Percentiles rank a stretch among this genome's conserved stretches.
Conservation (phyloP, 768 basidiomycete genomes). For the Mycena latifolia region DNA sequence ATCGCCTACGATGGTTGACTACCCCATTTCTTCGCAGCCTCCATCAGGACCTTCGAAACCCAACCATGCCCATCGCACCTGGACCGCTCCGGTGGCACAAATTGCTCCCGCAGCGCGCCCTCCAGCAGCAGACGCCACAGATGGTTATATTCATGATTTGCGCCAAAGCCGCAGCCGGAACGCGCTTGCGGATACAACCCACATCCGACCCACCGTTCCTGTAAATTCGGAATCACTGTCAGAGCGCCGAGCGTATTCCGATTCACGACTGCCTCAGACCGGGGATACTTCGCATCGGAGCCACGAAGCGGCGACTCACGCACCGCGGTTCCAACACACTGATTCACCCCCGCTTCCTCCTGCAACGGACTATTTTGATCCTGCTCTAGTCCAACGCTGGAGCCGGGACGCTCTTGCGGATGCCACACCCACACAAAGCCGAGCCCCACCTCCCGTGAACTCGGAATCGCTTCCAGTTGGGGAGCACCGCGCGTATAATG, state of each 20-base stretch:
- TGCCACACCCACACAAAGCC: too few relatives aligned
- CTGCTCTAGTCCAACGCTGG: too few relatives aligned
- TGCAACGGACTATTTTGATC: too few relatives aligned
- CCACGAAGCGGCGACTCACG: too few relatives aligned
- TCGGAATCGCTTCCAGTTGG: too few relatives aligned
- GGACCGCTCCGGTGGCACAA: neutral
- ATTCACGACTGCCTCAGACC: neutral
- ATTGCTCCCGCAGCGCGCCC: neutral
- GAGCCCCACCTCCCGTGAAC: too few relatives aligned
- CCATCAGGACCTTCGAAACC: neutral
- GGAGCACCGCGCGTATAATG: too few relatives aligned
- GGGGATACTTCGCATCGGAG: too few relatives aligned
- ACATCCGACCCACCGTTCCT: neutral
- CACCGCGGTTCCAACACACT: too few relatives aligned
- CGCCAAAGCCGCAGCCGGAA: constrained; percentile 1
- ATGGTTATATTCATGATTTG: neutral
- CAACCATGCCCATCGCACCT: neutral
- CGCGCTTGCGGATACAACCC: neutral
- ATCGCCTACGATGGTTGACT: neutral
- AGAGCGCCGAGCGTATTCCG: neutral
- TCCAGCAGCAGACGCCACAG: neutral
- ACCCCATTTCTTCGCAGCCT: constrained; percentile 2
- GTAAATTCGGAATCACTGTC: neutral
- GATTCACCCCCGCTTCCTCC: too few relatives aligned
- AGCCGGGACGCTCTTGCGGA: neutral